phyloP scores from a whole-genome alignment of 2,329 filamentous ascomycete species.

The Colletotrichum ledebouriae region DNA sequence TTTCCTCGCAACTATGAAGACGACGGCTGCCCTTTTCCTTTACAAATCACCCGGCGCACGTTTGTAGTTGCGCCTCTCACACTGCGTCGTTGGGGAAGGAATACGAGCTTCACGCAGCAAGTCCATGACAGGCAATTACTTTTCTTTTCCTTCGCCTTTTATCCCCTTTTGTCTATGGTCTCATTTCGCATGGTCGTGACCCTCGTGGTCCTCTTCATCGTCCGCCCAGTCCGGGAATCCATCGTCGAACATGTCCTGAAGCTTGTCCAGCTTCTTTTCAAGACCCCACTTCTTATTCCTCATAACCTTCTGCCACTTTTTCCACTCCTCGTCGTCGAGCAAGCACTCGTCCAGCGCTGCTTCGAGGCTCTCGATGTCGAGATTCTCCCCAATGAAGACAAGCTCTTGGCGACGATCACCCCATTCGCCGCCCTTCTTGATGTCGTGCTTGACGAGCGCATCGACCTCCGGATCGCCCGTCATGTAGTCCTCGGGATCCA shows the following conservation, averaged over 20 bases:
- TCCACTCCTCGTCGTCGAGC: conserved; percentile 70
- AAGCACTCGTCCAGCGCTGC: conserved; percentile 71
- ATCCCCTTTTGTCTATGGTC: background rate
- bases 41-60: too few relatives aligned
- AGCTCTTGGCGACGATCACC: conserved; percentile 79
- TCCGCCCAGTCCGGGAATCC: conserved; percentile 69
- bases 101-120: too few relatives aligned
- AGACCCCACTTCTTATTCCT: conserved; percentile 51
- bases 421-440: conserved; percentile 70
- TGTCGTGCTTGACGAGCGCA: conserved; percentile 62
- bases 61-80: too few relatives aligned
- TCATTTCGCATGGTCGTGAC: conserved; percentile 45
- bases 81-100: too few relatives aligned
- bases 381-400: conserved; percentile 78
- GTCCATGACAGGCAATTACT: background rate
- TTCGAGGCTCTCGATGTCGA: conserved; percentile 67
- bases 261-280: conserved; percentile 58
- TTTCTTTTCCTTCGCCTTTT: background rate
- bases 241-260: conserved; percentile 69
- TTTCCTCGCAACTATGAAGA: too few relatives aligned
- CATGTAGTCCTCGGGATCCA: conserved; percentile 64
- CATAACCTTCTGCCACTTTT: conserved; percentile 67
- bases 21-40: too few relatives aligned
- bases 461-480: conserved; percentile 63
- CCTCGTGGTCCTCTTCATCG: conserved; percentile 52